Conservation (phyloP, 2,329 filamentous ascomycete genomes). For the Fusarium sp. region DNA sequence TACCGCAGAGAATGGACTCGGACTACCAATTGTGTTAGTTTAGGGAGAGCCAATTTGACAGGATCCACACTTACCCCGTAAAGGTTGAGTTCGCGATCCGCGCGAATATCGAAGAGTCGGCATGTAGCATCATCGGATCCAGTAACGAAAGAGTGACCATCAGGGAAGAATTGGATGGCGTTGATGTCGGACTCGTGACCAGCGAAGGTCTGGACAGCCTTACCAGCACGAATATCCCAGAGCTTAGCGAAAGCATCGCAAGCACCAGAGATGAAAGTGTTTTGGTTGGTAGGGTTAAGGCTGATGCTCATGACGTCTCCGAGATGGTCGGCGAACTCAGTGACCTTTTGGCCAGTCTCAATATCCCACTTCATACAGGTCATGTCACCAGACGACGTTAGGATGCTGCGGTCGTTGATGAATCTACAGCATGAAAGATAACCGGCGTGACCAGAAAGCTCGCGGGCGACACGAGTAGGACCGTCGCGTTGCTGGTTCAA, state of each 20-base stretch:
- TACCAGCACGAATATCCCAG: conserved; percentile 98
- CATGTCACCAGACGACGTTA: conserved; percentile 99
- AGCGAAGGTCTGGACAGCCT: conserved; percentile 98
- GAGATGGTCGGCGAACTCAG: conserved; percentile 97
- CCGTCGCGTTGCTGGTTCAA: conserved; percentile 93
- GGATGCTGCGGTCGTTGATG: conserved; percentile 97
- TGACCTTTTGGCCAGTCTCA: conserved; percentile 95
- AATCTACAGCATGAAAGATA: conserved; percentile 99
- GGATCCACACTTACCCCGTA: conserved; percentile 67
- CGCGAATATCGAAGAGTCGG: conserved; percentile 96
- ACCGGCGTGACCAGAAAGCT: conserved; percentile 95
- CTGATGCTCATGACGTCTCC: conserved; percentile 99
- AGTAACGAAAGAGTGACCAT: conserved; percentile 97
- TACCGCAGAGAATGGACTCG: conserved; percentile 96
- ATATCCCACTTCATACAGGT: conserved; percentile 99
- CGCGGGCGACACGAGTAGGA: conserved; percentile 94
- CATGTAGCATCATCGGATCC: conserved; percentile 98
- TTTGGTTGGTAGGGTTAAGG: conserved; percentile 98
- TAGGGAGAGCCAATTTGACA: conserved; percentile 8
- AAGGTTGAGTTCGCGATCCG: conserved; percentile 81
- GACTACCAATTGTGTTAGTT: conserved; percentile 68
- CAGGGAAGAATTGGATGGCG: conserved; percentile 99
- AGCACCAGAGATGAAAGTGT: conserved; percentile 98
- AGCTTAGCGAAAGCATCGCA: conserved; percentile 98
- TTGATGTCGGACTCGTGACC: conserved; percentile 99